These are phyloP conservation scores for Cylindrodendrum hubeiense DNA, from an alignment of 2,329 filamentous ascomycete species.

Conservation along the genomic window DNA sequence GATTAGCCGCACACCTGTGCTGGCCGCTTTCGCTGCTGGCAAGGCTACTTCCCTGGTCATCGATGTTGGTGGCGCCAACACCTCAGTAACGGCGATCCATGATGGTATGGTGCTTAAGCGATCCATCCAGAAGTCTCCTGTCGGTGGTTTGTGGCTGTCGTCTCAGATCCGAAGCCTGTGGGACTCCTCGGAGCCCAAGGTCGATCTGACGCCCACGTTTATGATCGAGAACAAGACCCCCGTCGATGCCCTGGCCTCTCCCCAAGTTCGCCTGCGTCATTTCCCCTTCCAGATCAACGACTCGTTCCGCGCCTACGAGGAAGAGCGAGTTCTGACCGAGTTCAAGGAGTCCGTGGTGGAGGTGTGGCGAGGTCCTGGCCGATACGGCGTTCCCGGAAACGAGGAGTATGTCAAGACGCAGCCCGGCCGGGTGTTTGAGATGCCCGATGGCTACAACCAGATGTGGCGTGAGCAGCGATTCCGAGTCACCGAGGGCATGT, in stretches of 20 bases:
- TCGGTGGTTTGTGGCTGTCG: slow-evolving; percentile 91
- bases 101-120: slow-evolving; percentile 96
- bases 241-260: slow-evolving; percentile 86
- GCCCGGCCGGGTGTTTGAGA: slow-evolving; percentile 91
- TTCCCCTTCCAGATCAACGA: slow-evolving; percentile 73
- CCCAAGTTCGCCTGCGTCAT: slow-evolving; percentile 80
- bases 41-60: slow-evolving; percentile 94
- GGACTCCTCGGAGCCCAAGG: slow-evolving; percentile 74
- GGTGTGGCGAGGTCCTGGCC: slow-evolving; percentile 86
- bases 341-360: slow-evolving; percentile 99
- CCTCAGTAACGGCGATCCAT: slow-evolving; percentile 90
- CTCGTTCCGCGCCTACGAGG: slow-evolving; percentile 86
- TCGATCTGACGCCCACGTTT: slow-evolving; percentile 86
- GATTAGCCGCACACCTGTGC: slow-evolving; percentile 87
- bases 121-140: slow-evolving; percentile 85
- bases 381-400: slow-evolving; percentile 74
- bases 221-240: slow-evolving; percentile 88
- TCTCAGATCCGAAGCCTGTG: slow-evolving; percentile 88
- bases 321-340: slow-evolving; percentile 92
- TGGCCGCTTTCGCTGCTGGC: slow-evolving; percentile 91
- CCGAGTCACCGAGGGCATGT: slow-evolving; percentile 88
- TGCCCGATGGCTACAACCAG: slow-evolving; percentile 96
- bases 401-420: slow-evolving; percentile 80
- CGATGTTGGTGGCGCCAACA: slow-evolving; percentile 89
- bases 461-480: slow-evolving; percentile 92